These are phyloP conservation scores for Tetracladium marchalianum DNA, from an alignment of 495 filamentous ascomycete species.

Conservation along the genomic window DNA sequence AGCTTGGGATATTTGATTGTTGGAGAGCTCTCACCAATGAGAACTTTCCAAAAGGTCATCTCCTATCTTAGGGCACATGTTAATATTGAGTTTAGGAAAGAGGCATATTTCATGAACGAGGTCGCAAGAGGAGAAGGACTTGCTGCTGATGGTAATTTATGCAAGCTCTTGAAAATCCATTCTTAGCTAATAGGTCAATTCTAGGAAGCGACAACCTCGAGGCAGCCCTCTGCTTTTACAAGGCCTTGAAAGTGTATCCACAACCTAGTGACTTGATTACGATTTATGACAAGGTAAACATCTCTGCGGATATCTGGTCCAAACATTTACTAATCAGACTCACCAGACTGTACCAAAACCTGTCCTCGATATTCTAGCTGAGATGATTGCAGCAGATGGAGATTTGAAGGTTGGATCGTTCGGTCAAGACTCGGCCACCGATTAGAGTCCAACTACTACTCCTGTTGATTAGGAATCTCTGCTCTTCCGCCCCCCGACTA, in stretches of 20 bases:
- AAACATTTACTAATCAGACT: constrained; percentile 14
- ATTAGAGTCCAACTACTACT: no score
- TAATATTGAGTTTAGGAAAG: constrained; percentile 18
- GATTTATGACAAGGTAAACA: constrained; percentile 97
- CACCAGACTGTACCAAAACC: constrained; percentile 39
- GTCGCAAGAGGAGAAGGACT: constrained; percentile 77
- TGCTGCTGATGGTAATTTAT: constrained; percentile 51
- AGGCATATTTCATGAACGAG: constrained; percentile 89
- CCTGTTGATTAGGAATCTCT: no score
- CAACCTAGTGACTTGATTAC: constrained; percentile 82
- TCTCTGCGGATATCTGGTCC: constrained; percentile 45
- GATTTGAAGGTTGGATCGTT: constrained; percentile 49
- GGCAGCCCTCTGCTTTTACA: constrained; percentile 91
- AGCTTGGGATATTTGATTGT: no score
- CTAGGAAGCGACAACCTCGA: constrained; percentile 66
- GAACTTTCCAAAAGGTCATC: no score
- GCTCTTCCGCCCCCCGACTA: no score
- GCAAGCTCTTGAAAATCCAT: neutral
- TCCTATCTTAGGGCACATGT: no score
- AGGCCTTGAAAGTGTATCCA: constrained; percentile 96
- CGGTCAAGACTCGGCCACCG: neutral
- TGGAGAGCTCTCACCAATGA: no score
- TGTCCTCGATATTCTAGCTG: constrained; percentile 86
- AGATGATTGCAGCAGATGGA: constrained; percentile 91
- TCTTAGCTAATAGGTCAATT: constrained; percentile 1